A percentile compares a stretch with the other conserved stretches of the same genome.
Conservation (phyloP, 371 early-diverging fungal genomes). For the Mucor sp. region DNA sequence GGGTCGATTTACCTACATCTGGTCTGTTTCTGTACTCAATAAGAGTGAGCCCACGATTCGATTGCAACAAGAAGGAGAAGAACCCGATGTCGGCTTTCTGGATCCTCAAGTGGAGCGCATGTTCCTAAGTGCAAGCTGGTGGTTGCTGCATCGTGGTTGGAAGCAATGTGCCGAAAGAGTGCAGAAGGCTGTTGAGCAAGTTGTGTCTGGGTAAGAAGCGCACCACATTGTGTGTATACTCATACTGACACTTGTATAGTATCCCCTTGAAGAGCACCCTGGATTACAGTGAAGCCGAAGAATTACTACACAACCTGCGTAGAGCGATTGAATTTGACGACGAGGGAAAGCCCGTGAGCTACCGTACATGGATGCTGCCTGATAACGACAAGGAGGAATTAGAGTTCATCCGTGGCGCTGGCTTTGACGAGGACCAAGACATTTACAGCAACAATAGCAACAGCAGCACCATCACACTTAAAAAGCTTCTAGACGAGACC, state of each 20-base stretch:
- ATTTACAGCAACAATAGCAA: slow-evolving; percentile 14
- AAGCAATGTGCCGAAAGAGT: slow-evolving; percentile 68
- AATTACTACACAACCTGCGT: slow-evolving; percentile 30
- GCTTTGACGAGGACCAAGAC: slow-evolving; percentile 24
- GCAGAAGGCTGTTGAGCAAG: slow-evolving; percentile 64
- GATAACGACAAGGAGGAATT: slow-evolving; percentile 61
- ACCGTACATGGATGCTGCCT: slow-evolving; percentile 70
- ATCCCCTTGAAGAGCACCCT: slow-evolving; percentile 38
- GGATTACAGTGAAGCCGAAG: slow-evolving; percentile 33
- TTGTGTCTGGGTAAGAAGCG: slow-evolving; percentile 59
- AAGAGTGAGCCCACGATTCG: slow-evolving; percentile 55
- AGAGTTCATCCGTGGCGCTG: slow-evolving; percentile 65
- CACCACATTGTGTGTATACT: not conserved
- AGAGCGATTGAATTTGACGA: slow-evolving; percentile 33
- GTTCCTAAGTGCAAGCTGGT: slow-evolving; percentile 91
- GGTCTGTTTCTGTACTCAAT: slow-evolving; percentile 72
- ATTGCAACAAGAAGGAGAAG: slow-evolving; percentile 45
- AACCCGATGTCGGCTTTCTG: slow-evolving; percentile 42
- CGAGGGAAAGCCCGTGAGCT: slow-evolving; percentile 43
- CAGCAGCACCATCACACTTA: slow-evolving; percentile 46
- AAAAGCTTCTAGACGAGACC: slow-evolving; percentile 76
- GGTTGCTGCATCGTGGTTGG: slow-evolving; percentile 91
- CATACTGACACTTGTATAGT: slow-evolving; percentile 11
- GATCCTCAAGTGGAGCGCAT: slow-evolving; percentile 70
- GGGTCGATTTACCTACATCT: slow-evolving; percentile 90